Conservation (phyloP, 441 rosid genomes). For the Erodium texanum region DNA sequence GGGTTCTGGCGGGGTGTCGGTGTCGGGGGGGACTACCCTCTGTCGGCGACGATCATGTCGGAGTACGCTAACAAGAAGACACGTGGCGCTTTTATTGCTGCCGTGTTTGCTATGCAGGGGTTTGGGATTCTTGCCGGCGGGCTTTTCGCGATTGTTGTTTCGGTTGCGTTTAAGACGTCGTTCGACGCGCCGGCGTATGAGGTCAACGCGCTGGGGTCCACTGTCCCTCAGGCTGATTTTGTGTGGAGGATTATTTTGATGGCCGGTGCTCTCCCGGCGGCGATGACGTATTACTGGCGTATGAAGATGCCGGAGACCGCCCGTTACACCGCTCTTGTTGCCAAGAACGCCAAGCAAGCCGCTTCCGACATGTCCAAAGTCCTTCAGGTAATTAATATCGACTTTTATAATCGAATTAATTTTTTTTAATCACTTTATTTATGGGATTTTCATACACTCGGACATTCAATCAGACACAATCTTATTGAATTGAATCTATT, state of each 20-base stretch:
- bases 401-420: too few relatives aligned
- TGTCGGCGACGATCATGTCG: constrained; percentile 52
- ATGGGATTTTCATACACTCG: too few relatives aligned
- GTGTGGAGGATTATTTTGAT: constrained; percentile 44
- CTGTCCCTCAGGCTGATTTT: constrained; percentile 35
- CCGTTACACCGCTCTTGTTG: constrained; percentile 47
- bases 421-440: too few relatives aligned
- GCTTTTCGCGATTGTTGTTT: constrained; percentile 33
- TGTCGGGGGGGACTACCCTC: constrained; percentile 57
- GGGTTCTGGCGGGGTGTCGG: constrained; percentile 31
- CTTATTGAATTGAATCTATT: too few relatives aligned
- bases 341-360: constrained; percentile 39
- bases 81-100: constrained; percentile 49
- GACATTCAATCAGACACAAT: too few relatives aligned
- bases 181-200: constrained; percentile 25
- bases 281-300: constrained; percentile 45
- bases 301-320: constrained; percentile 62
- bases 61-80: constrained; percentile 48
- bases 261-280: constrained; percentile 49
- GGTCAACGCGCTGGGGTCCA: constrained; percentile 21
- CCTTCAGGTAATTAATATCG: constrained; percentile 26
- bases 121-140: constrained; percentile 42
- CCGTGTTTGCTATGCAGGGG: constrained; percentile 62
- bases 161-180: constrained; percentile 23
- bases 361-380: constrained; percentile 54